A percentile compares a stretch with the other conserved stretches of the same genome.
Evolutionary conservation across 1,284 basidiomycete genomes (phyloP).

Genomic region (Naganishia albida): DNA sequence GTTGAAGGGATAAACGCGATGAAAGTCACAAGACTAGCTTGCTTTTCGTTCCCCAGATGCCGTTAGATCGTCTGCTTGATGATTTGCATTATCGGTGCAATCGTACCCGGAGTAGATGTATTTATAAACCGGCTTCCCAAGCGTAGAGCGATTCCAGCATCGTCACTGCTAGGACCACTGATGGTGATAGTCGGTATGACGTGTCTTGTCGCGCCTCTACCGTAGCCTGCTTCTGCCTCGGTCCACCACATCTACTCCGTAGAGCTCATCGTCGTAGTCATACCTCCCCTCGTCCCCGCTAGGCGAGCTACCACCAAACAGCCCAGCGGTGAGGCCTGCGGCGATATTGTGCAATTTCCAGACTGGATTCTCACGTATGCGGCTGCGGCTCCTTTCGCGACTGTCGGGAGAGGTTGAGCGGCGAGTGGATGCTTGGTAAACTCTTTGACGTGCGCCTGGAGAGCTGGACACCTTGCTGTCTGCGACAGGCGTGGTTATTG

Average conservation of each 20-base stretch:
- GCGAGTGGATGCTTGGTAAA: not conserved
- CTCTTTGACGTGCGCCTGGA: not conserved
- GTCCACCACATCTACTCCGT: constrained; percentile 21
- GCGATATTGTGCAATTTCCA: not conserved
- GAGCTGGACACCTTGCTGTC: not conserved
- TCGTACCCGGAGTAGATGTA: no score
- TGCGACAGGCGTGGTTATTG: not conserved
- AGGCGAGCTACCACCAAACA: not conserved
- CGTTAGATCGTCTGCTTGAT: no score
- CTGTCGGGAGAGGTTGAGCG: not conserved
- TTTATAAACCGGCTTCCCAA: no score
- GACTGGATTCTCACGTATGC: not conserved
- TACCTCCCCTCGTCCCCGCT: not conserved
- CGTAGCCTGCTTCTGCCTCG: constrained; percentile 10
- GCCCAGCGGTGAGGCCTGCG: not conserved
- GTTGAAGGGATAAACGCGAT: no score
- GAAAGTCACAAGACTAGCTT: no score
- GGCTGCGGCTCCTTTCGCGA: constrained; percentile 1
- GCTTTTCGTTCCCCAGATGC: no score
- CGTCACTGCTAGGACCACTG: not conserved
- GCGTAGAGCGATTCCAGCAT: not conserved
- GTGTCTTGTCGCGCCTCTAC: not conserved
- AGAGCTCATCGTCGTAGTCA: constrained; percentile 16
- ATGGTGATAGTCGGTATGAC: not conserved
- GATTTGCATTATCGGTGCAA: no score